These are phyloP conservation scores for Flaveria ramosissima DNA, from an alignment of 129 eudicot species.

Conservation along the genomic window DNA sequence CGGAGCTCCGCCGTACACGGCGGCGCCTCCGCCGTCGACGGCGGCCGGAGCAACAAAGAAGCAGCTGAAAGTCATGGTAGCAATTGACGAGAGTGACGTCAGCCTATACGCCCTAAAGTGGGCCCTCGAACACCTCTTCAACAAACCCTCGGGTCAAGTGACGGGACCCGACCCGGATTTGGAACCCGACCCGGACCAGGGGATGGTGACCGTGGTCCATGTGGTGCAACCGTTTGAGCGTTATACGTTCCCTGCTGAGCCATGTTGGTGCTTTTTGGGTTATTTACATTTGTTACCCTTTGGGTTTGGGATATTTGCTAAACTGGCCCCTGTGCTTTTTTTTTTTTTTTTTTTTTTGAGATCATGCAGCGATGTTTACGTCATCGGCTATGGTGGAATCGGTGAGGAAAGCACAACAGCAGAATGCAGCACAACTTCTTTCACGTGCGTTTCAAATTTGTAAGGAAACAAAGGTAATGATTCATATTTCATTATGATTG, in stretches of 20 bases:
- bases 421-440: constrained; percentile 45
- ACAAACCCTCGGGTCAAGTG: neutral
- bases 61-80: constrained; percentile 55
- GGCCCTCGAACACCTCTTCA: constrained; percentile 48
- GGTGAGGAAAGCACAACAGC: constrained; percentile 47
- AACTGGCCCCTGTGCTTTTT: neutral
- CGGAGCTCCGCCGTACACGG: constrained; percentile 4
- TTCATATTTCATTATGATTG: too few species aligned
- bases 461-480: constrained; percentile 39
- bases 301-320: neutral
- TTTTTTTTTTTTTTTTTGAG: neutral
- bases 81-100: constrained; percentile 62
- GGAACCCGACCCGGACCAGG: constrained; percentile 34
- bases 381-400: constrained; percentile 50
- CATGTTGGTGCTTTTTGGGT: constrained; percentile 33
- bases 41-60: constrained; percentile 9
- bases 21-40: constrained; percentile 19
- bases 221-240: constrained; percentile 56
- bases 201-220: constrained; percentile 47
- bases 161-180: neutral
- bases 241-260: constrained; percentile 57
- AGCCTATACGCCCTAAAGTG: constrained; percentile 65
- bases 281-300: neutral
- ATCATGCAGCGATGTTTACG: constrained; percentile 42
- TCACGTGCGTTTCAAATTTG: constrained; percentile 54